Conservation (phyloP, 768 basidiomycete species). For the Cubamyces sp. region DNA sequence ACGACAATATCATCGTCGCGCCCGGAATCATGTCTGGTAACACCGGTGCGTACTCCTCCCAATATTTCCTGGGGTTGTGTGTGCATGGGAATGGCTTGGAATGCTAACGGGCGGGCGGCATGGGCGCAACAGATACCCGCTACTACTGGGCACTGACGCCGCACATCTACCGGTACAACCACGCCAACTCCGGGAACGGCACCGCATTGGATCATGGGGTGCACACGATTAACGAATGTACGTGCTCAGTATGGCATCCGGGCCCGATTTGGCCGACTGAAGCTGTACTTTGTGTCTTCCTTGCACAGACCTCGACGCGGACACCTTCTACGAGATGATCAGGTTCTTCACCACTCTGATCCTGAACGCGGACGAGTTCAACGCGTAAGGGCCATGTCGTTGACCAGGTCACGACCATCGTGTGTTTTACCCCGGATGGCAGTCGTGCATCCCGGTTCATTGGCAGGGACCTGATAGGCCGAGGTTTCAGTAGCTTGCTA, state of each 20-base stretch:
- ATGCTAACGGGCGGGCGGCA: conserved; percentile 1
- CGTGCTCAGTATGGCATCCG: conserved; percentile 1
- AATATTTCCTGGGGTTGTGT: conserved; percentile 6
- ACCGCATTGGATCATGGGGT: conserved; percentile 28
- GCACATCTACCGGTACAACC: conserved; percentile 51
- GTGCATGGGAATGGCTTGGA: conserved; percentile 1
- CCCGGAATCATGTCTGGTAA: conserved; percentile 44
- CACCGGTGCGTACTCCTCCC: conserved; percentile 34
- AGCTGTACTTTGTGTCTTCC: neutral
- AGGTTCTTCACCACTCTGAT: conserved; percentile 49
- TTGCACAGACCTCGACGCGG: conserved; percentile 33
- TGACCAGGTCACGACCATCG: no score
- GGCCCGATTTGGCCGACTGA: neutral
- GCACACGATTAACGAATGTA: conserved; percentile 39
- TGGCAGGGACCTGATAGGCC: neutral
- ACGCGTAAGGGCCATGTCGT: neutral
- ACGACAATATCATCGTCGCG: conserved; percentile 39
- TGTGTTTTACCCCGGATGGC: neutral
- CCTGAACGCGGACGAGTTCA: conserved; percentile 47
- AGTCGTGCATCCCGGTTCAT: neutral
- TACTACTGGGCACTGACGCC: conserved; percentile 50
- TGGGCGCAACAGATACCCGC: conserved; percentile 43
- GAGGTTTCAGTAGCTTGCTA: neutral
- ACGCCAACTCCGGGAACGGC: conserved; percentile 29
- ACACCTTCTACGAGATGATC: conserved; percentile 46